phyloP scores from a whole-genome alignment of 2,329 filamentous ascomycete genomes.

The Nothophaeocryptopus gaeumannii region DNA sequence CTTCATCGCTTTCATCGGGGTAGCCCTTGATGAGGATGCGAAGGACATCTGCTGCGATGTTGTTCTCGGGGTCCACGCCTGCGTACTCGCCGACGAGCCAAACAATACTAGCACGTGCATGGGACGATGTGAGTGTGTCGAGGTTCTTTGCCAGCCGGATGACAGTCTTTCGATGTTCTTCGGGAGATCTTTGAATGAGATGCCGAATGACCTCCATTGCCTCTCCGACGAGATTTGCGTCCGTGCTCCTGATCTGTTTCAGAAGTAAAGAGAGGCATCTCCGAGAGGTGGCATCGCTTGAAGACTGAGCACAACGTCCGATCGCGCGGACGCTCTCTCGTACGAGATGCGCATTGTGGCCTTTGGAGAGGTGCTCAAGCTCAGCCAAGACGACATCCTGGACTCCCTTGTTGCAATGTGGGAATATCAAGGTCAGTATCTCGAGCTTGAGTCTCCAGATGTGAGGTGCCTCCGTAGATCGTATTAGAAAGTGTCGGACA shows the following conservation, averaged over 20 bases:
- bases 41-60: constrained; percentile 88
- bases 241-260: constrained; percentile 81
- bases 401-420: constrained; percentile 68
- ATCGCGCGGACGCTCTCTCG: constrained; percentile 89
- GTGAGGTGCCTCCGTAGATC: constrained; percentile 71
- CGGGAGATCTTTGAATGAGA: constrained; percentile 86
- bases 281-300: constrained; percentile 65
- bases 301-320: constrained; percentile 79
- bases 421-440: constrained; percentile 84
- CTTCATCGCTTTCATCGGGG: constrained; percentile 74
- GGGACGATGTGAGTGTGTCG: constrained; percentile 80
- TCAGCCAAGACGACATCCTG: constrained; percentile 89
- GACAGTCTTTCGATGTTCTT: constrained; percentile 78
- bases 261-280: constrained; percentile 81
- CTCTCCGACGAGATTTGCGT: constrained; percentile 85
- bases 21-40: constrained; percentile 86
- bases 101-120: constrained; percentile 89
- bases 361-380: constrained; percentile 85
- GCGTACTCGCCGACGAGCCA: constrained; percentile 97
- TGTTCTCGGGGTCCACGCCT: constrained; percentile 70
- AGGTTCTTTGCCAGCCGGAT: constrained; percentile 86
- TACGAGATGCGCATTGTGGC: constrained; percentile 71
- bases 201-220: constrained; percentile 93
- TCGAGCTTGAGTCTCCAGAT: constrained; percentile 93
- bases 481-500: constrained; percentile 83